phyloP scores from a whole-genome alignment of 2,329 filamentous ascomycete species.

The Phaeosphaeriaceae sp. region DNA sequence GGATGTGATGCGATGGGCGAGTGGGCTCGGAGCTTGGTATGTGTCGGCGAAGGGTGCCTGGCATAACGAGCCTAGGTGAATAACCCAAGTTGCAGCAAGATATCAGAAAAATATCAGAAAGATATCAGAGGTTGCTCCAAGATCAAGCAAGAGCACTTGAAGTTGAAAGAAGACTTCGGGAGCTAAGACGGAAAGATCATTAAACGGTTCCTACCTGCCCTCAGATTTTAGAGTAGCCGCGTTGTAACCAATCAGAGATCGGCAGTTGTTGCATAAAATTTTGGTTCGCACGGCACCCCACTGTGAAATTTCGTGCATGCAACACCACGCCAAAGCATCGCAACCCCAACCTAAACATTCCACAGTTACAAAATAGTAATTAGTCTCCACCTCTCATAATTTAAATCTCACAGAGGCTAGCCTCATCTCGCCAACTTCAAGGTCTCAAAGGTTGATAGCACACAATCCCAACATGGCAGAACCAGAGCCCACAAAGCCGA shows the following conservation, averaged over 20 bases:
- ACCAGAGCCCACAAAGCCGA: conserved; percentile 62
- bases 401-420: too few species aligned
- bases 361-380: too few species aligned
- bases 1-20: background rate
- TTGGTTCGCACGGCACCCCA: conserved; percentile 8
- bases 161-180: conserved; percentile 12
- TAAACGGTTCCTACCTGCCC: conserved; percentile 1
- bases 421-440: background rate
- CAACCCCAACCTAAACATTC: too few species aligned
- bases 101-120: background rate
- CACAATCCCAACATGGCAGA: conserved; percentile 26
- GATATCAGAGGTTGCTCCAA: background rate
- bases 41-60: background rate
- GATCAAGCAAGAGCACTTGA: background rate
- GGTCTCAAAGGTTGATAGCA: background rate
- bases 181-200: conserved; percentile 7
- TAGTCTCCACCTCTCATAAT: too few species aligned
- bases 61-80: background rate
- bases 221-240: background rate
- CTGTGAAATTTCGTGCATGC: conserved; percentile 15
- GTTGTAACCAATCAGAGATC: conserved; percentile 3
- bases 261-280: background rate
- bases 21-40: background rate
- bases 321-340: background rate
- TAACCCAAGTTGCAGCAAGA: too few species aligned